These are phyloP conservation scores for Microsporum ferrugineum DNA, from an alignment of 2,329 filamentous ascomycete genomes.

Conservation along the genomic window DNA sequence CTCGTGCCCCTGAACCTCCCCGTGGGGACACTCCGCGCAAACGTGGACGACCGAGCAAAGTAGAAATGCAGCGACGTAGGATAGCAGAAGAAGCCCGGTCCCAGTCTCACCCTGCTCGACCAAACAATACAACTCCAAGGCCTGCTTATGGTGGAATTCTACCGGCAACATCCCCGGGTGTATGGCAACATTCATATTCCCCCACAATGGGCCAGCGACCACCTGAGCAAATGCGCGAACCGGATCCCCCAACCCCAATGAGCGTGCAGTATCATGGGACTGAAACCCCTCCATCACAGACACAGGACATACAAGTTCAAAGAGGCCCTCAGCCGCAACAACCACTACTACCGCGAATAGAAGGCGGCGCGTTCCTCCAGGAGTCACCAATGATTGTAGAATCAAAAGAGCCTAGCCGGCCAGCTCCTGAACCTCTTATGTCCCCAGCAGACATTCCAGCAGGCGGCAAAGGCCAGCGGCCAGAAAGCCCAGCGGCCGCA, in stretches of 20 bases:
- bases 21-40: conserved; percentile 29
- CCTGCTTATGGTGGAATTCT: background rate
- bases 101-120: background rate
- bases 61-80: conserved; percentile 29
- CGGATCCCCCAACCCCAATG: background rate
- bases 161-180: background rate
- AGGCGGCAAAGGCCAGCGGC: conserved; percentile 9
- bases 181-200: background rate
- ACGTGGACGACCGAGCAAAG: conserved; percentile 35
- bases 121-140: background rate
- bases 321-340: conserved; percentile 9
- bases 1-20: conserved; percentile 23
- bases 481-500: background rate
- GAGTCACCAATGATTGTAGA: conserved; percentile 2
- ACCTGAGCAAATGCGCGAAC: background rate
- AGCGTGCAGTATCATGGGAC: conserved; percentile 4
- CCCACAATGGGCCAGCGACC: background rate
- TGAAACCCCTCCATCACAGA: conserved; percentile 7
- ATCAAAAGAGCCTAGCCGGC: conserved; percentile 11
- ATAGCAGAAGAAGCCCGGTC: background rate
- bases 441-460: conserved; percentile 9
- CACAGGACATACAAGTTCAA: conserved; percentile 14
- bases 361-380: background rate
- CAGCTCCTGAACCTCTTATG: conserved; percentile 9
- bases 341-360: conserved; percentile 3